Base-by-base conservation (phyloP, 805 yeast species). In the Wickerhamiella dianesei region DNA sequence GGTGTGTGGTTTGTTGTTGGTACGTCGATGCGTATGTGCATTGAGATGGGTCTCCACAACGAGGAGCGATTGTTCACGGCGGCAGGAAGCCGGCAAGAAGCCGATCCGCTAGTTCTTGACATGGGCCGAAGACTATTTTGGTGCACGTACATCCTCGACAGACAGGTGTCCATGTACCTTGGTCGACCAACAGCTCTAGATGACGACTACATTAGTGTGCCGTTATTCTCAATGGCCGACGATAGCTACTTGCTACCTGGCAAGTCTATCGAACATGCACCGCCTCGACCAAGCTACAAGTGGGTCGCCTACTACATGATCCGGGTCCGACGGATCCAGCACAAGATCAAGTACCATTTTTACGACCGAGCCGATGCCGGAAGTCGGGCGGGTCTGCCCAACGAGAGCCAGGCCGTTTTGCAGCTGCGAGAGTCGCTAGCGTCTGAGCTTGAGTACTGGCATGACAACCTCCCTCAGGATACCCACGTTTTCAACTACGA, bases 1-100 rank as follows among this genome's bases (percentile, higher is more conserved):
- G 92, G 95, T 3, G 85, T 84, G n/a, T 87, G 96, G 96, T 84
- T 84, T 59, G 76, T 82, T 3, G 65, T 84, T 52, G 95, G 95
- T 0, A 75, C 84, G 1, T 87, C 89, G 0, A 63, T 85, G 44
- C 70, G 96, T 50, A 63, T 84, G 44, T 79, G 89, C 55, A 84
- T 86, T 22, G 96, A 87, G 62, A 62, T 87, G 50, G 95, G 94
- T 1, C 67, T 87, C 5, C 96, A 87, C 61, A 76, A 77, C 35
- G 95, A 86, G 56, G 59, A 60, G 18, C 43, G 64, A 20, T 20
- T 16, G 37, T 47, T 8, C 25, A 39, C 41, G 8, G 20, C 41
- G 5, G 21, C 41, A 6, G 19, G 17, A 6, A 21, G 9, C 14
- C 41, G 41, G 25, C 51, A 46, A 21, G 42, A 21, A 20, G 53